These are phyloP conservation scores for Colletotrichum sidae DNA, from an alignment of 2,329 filamentous ascomycete genomes.

Conservation along the genomic window DNA sequence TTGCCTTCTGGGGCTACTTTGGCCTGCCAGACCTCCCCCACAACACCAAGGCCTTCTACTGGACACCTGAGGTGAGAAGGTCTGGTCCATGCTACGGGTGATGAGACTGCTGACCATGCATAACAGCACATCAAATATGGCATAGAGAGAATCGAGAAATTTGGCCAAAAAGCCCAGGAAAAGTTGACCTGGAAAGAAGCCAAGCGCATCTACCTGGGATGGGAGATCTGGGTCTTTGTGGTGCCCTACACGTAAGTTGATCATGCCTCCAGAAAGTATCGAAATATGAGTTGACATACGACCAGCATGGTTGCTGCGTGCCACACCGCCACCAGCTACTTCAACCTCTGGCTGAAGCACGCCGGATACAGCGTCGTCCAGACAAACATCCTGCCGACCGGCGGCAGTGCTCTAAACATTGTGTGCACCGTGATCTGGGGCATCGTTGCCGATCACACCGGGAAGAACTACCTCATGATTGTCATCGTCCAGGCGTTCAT, in stretches of 20 bases:
- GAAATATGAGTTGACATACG: neutral
- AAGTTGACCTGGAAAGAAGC: conserved; percentile 33
- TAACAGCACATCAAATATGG: conserved; percentile 37
- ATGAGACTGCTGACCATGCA: neutral
- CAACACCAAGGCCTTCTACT: conserved; percentile 37
- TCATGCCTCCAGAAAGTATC: neutral
- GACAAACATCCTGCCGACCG: conserved; percentile 56
- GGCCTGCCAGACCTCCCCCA: conserved; percentile 40
- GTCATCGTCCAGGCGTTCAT: conserved; percentile 34
- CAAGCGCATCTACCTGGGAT: conserved; percentile 36
- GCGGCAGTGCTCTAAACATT: conserved; percentile 33
- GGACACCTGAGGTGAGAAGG: conserved; percentile 11
- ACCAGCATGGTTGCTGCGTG: conserved; percentile 35
- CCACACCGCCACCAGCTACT: conserved; percentile 40
- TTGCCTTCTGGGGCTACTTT: conserved; percentile 40
- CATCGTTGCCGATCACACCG: conserved; percentile 40
- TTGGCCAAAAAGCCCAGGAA: conserved; percentile 38
- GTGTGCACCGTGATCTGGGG: conserved; percentile 36
- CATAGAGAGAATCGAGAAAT: conserved; percentile 39
- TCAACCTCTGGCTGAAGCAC: conserved; percentile 53
- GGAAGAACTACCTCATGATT: conserved; percentile 35
- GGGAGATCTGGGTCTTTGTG: conserved; percentile 39
- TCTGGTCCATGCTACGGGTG: neutral
- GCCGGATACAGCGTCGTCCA: conserved; percentile 61
- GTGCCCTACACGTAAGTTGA: conserved; percentile 39